phyloP scores from a whole-genome alignment of 108 stramenopile genomes.

The Nitzschia inconspicua region DNA sequence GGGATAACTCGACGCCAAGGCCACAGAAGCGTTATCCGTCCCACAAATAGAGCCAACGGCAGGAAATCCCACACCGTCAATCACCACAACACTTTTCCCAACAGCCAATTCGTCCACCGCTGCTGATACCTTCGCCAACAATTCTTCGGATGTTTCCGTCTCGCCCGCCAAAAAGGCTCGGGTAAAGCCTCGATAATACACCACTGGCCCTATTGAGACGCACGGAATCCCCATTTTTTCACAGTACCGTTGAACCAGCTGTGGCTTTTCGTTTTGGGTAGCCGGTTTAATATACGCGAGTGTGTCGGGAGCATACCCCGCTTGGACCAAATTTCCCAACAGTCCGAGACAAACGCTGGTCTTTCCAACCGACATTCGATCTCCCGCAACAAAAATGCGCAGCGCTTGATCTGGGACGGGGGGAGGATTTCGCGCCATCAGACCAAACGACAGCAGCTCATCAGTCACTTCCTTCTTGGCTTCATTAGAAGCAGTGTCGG shows the following conservation, averaged over 20 bases:
- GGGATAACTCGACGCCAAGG: constrained; percentile 58
- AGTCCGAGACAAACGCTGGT: constrained; percentile 87
- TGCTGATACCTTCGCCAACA: constrained; percentile 64
- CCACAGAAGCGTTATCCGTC: constrained; percentile 90
- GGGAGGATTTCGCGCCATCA: too few species aligned
- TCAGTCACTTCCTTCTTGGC: background rate
- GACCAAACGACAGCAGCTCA: background rate
- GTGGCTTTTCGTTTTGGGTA: constrained; percentile 92
- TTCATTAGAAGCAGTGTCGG: background rate
- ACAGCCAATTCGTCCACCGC: constrained; percentile 77
- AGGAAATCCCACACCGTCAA: constrained; percentile 98
- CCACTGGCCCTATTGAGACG: constrained; percentile 89
- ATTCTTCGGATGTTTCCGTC: constrained; percentile 61
- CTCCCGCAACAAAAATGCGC: constrained; percentile 83
- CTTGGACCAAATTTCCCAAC: constrained; percentile 51
- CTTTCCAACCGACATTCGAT: constrained; percentile 92
- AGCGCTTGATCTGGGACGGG: constrained; percentile 26
- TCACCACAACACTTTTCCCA: constrained; percentile 76
- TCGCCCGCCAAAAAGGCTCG: constrained; percentile 89
- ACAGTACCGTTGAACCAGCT: constrained; percentile 87
- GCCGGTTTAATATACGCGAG: constrained; percentile 98
- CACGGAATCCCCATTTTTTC: constrained; percentile 74
- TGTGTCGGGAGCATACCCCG: constrained; percentile 48
- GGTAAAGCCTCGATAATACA: constrained; percentile 96
- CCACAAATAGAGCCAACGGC: constrained; percentile 95